Evolutionary conservation across 1,139 yeast species (phyloP).

Genomic region (Magnusiomyces suaveolens): DNA sequence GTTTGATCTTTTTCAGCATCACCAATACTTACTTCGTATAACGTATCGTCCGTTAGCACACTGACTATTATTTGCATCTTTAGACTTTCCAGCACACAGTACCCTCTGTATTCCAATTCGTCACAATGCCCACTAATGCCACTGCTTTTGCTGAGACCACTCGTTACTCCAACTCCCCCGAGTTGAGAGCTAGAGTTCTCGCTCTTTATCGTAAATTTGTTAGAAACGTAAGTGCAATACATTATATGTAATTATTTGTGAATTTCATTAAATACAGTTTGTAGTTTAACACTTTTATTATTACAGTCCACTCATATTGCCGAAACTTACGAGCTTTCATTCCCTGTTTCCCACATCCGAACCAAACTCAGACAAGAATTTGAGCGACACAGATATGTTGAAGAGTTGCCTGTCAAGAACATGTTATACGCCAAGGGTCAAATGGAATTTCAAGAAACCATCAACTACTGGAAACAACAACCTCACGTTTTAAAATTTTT

Average conservation of each 20-base stretch:
- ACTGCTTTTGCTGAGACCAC: constrained; percentile 84
- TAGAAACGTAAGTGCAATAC: constrained; percentile 37
- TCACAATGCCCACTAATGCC: constrained; percentile 50
- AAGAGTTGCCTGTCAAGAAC: constrained; percentile 56
- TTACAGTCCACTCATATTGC: constrained; percentile 36
- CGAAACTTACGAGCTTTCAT: constrained; percentile 67
- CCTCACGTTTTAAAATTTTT: constrained; percentile 79
- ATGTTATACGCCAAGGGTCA: constrained; percentile 72
- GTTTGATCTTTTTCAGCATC: not conserved
- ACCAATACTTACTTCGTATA: not conserved
- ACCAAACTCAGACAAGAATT: constrained; percentile 85
- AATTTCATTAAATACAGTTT: no score
- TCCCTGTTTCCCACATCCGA: constrained; percentile 72
- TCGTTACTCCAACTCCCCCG: constrained; percentile 54
- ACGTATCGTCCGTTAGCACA: no score
- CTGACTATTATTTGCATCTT: no score
- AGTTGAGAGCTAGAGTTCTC: constrained; percentile 55
- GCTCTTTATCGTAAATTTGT: constrained; percentile 64
- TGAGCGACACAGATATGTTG: constrained; percentile 71
- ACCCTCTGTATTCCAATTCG: not conserved
- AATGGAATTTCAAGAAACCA: constrained; percentile 83
- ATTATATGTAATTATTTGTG: not conserved
- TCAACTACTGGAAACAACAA: constrained; percentile 87
- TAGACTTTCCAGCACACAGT: not conserved
- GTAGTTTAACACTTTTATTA: not conserved